Evolutionary conservation across 345 rosid genomes (phyloP).

Genomic region (Melastoma malabathricum): DNA sequence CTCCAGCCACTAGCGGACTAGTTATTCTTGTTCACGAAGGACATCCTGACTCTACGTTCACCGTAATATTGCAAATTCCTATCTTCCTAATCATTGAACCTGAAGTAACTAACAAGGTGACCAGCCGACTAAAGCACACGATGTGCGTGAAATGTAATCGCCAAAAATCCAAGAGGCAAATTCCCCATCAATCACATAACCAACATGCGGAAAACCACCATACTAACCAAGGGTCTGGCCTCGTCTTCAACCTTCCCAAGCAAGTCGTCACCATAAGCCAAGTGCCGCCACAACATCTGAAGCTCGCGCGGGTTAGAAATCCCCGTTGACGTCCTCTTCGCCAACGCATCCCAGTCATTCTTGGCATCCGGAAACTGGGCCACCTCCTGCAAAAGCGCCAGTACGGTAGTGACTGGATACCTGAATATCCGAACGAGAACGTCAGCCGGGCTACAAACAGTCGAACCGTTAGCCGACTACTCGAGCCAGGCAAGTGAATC

Average conservation of each 20-base stretch:
- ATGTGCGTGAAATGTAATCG: too few species aligned
- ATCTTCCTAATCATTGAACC: too few species aligned
- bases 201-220: too few species aligned
- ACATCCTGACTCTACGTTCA: too few species aligned
- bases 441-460: neutral
- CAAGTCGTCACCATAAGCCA: conserved; percentile 54
- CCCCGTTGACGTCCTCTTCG: conserved; percentile 51
- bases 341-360: conserved; percentile 57
- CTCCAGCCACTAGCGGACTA: too few species aligned
- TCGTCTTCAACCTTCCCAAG: conserved; percentile 33
- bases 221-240: conserved; percentile 43
- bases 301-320: conserved; percentile 61
- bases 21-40: too few species aligned
- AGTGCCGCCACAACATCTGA: conserved; percentile 89
- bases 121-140: too few species aligned
- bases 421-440: conserved; percentile 13
- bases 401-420: conserved; percentile 40
- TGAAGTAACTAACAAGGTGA: too few species aligned
- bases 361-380: conserved; percentile 25
- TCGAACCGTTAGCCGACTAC: neutral
- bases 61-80: too few species aligned
- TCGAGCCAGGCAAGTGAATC: neutral
- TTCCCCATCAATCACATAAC: too few species aligned
- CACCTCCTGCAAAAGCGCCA: conserved; percentile 53
- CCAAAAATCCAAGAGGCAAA: too few species aligned